Conservation (phyloP, 345 rosid genomes). For the Salix suchowensis region DNA sequence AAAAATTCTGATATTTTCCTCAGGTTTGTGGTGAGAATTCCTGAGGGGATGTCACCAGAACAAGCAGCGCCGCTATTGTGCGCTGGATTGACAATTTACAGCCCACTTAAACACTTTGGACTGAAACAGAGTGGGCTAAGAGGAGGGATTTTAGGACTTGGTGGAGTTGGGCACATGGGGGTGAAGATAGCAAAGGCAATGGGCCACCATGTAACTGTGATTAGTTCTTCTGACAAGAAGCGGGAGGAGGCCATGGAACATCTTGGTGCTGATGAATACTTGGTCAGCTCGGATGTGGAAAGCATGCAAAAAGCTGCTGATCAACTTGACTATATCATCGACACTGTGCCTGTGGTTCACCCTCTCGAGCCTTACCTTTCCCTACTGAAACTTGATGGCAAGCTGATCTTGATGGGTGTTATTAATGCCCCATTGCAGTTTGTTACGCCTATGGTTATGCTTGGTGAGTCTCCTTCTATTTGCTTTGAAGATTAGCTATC, state of each 20-base stretch:
- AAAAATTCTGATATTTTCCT: neutral
- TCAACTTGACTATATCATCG: constrained; percentile 79
- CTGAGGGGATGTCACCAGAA: constrained; percentile 77
- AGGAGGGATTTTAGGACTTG: constrained; percentile 85
- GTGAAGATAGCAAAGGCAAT: constrained; percentile 91
- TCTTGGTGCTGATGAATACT: constrained; percentile 80
- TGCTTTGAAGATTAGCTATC: neutral
- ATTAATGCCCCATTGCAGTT: constrained; percentile 73
- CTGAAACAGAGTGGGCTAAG: constrained; percentile 55
- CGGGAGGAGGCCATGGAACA: constrained; percentile 73
- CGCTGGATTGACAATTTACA: constrained; percentile 85
- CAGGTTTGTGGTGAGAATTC: constrained; percentile 82
- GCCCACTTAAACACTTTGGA: constrained; percentile 82
- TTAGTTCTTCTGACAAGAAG: constrained; percentile 91
- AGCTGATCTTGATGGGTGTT: constrained; percentile 77
- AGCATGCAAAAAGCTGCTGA: constrained; percentile 61
- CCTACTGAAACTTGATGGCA: constrained; percentile 72
- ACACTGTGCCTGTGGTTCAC: constrained; percentile 81
- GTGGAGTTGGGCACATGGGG: constrained; percentile 99
- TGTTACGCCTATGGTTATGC: constrained; percentile 68
- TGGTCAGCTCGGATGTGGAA: constrained; percentile 61
- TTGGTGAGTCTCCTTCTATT: constrained; percentile 40
- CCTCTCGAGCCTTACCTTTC: constrained; percentile 81
- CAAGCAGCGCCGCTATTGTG: constrained; percentile 87
- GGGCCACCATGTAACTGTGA: constrained; percentile 93